Percentiles rank a stretch among this genome's conserved stretches.
Conservation (phyloP, 352 stramenopile genomes). For the Globisporangium splendens region DNA sequence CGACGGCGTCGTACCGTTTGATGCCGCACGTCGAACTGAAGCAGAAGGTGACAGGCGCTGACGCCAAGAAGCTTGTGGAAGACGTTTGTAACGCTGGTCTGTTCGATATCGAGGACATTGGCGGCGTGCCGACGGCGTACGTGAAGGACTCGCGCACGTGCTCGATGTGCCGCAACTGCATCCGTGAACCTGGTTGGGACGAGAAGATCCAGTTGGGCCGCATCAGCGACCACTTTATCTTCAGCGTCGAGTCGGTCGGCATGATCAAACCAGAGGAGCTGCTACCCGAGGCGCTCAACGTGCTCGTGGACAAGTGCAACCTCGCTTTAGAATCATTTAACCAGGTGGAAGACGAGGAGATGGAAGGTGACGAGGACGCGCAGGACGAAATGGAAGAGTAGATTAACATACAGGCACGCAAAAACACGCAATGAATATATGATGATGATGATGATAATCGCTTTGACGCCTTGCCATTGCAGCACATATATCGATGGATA, state of each 20-base stretch:
- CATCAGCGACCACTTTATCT: slow-evolving; percentile 97
- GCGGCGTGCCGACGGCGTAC: slow-evolving; percentile 59
- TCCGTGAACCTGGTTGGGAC: slow-evolving; percentile 84
- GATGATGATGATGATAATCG: background rate
- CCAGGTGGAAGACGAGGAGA: slow-evolving; percentile 52
- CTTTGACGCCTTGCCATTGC: background rate
- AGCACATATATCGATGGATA: background rate
- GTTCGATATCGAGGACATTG: slow-evolving; percentile 92
- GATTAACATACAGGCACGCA: slow-evolving; percentile 26
- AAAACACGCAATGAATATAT: slow-evolving; percentile 11
- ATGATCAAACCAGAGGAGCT: slow-evolving; percentile 87
- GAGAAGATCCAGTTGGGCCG: slow-evolving; percentile 89
- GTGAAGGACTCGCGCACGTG: slow-evolving; percentile 87
- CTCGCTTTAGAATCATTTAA: slow-evolving; percentile 80
- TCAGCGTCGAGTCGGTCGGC: slow-evolving; percentile 79
- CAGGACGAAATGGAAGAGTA: slow-evolving; percentile 8
- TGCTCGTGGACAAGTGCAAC: slow-evolving; percentile 83
- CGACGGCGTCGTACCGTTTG: slow-evolving; percentile 94
- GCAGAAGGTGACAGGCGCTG: slow-evolving; percentile 52
- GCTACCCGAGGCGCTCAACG: slow-evolving; percentile 70
- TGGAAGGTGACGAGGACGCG: slow-evolving; percentile 16
- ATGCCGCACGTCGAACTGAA: slow-evolving; percentile 83
- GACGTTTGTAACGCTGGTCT: slow-evolving; percentile 76
- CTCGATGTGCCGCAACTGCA: slow-evolving; percentile 97
- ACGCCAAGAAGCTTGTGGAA: slow-evolving; percentile 56